Conservation (phyloP, 352 stramenopile genomes). For the Phytophthora hybrid region DNA sequence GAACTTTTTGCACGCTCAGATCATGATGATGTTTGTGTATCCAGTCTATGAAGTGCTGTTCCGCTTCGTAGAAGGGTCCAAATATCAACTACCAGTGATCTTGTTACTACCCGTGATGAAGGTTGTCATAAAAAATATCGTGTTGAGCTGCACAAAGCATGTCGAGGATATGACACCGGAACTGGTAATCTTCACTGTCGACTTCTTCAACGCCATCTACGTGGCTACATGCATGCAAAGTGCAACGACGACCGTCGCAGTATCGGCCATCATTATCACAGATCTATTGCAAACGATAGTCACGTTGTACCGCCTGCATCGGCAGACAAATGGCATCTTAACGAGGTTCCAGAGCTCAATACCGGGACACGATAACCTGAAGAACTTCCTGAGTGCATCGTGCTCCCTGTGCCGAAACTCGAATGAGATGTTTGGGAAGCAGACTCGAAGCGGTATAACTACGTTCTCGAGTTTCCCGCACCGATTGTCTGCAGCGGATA, state of each 20-base stretch:
- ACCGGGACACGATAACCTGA: background rate
- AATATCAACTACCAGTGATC: background rate
- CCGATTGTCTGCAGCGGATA: background rate
- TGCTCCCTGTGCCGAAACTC: background rate
- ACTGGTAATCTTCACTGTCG: background rate
- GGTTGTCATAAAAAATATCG: background rate
- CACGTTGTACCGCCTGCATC: background rate
- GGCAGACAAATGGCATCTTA: background rate
- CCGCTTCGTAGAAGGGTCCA: background rate
- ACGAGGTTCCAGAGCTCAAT: background rate
- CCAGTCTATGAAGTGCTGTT: constrained; percentile 1
- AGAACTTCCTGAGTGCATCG: background rate
- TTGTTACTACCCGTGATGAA: background rate
- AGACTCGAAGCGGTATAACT: background rate
- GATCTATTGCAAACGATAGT: background rate
- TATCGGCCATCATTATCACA: background rate
- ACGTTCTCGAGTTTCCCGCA: background rate
- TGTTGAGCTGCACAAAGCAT: background rate
- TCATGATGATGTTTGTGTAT: constrained; percentile 27
- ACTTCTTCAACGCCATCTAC: background rate
- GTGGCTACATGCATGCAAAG: background rate
- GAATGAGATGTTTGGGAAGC: background rate
- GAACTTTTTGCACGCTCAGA: background rate
- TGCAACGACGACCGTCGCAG: background rate
- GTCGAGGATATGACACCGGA: background rate